Evolutionary conservation across 768 basidiomycete genomes (phyloP).

Genomic region (Phlebiopsis flavidoalba): DNA sequence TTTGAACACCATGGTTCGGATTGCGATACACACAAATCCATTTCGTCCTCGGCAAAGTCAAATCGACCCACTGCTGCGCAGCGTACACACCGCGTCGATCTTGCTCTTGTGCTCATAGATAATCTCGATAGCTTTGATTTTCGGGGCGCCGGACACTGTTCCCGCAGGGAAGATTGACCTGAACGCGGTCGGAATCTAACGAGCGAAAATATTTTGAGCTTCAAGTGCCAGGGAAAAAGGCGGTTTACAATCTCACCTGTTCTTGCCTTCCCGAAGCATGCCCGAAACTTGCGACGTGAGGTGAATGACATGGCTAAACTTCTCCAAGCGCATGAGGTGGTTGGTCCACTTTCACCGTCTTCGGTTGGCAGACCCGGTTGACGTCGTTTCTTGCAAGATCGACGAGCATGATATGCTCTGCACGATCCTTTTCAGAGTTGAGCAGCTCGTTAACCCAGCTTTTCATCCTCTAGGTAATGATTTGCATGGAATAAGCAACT

Average conservation of each 20-base stretch:
- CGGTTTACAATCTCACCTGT: constrained; percentile 47
- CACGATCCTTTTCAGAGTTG: constrained; percentile 89
- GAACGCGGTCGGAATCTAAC: constrained; percentile 94
- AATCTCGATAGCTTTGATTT: constrained; percentile 97
- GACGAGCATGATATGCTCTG: constrained; percentile 99
- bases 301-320: constrained; percentile 98
- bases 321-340: constrained; percentile 88
- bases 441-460: constrained; percentile 68
- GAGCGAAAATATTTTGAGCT: constrained; percentile 1
- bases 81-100: constrained; percentile 58
- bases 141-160: constrained; percentile 97
- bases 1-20: constrained; percentile 97
- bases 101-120: constrained; percentile 55
- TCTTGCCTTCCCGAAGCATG: constrained; percentile 70
- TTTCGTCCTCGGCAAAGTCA: constrained; percentile 59
- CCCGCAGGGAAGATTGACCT: constrained; percentile 98
- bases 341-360: constrained; percentile 96
- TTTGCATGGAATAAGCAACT: neutral
- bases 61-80: constrained; percentile 91
- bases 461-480: constrained; percentile 87
- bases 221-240: neutral
- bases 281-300: constrained; percentile 95
- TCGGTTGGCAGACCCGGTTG: constrained; percentile 92
- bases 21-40: constrained; percentile 98
- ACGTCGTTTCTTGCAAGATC: constrained; percentile 98